phyloP scores from a whole-genome alignment of 2,329 filamentous ascomycete genomes.

The Didymella pomorum region DNA sequence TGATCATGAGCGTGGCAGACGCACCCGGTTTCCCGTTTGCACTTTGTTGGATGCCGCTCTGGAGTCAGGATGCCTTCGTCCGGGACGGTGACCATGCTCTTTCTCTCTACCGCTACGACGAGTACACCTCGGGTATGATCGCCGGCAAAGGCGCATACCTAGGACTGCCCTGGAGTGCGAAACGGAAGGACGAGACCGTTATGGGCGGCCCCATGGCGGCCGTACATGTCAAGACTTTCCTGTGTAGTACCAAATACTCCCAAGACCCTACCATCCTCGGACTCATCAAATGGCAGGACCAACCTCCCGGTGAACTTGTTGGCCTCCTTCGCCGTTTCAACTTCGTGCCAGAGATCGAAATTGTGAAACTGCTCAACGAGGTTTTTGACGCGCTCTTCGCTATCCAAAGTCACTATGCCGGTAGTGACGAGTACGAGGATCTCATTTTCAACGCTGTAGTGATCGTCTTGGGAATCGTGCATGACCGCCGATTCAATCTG shows the following conservation, averaged over 20 bases:
- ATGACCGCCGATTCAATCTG: conserved; percentile 92
- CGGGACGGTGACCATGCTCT: conserved; percentile 83
- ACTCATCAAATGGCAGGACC: conserved; percentile 85
- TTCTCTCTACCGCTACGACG: conserved; percentile 89
- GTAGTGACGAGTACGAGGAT: conserved; percentile 91
- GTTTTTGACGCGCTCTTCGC: conserved; percentile 92
- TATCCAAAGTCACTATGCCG: conserved; percentile 88
- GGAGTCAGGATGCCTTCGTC: conserved; percentile 90
- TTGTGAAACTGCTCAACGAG: conserved; percentile 90
- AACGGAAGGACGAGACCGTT: conserved; percentile 74
- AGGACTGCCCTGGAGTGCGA: conserved; percentile 80
- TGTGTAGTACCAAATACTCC: conserved; percentile 94
- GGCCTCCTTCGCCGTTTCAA: conserved; percentile 81
- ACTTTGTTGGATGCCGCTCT: conserved; percentile 89
- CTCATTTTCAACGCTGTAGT: conserved; percentile 90
- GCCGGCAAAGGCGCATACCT: conserved; percentile 86
- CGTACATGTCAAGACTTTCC: conserved; percentile 80
- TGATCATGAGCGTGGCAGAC: conserved; percentile 90
- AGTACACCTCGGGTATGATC: conserved; percentile 79
- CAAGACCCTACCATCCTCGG: conserved; percentile 88
- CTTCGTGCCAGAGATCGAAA: conserved; percentile 96
- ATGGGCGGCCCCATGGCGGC: conserved; percentile 77
- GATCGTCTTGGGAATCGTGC: conserved; percentile 88
- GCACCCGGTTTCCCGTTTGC: conserved; percentile 88
- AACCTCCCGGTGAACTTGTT: conserved; percentile 74